phyloP scores from a whole-genome alignment of 2,329 filamentous ascomycete species.

The Harringtonia lauricola region DNA sequence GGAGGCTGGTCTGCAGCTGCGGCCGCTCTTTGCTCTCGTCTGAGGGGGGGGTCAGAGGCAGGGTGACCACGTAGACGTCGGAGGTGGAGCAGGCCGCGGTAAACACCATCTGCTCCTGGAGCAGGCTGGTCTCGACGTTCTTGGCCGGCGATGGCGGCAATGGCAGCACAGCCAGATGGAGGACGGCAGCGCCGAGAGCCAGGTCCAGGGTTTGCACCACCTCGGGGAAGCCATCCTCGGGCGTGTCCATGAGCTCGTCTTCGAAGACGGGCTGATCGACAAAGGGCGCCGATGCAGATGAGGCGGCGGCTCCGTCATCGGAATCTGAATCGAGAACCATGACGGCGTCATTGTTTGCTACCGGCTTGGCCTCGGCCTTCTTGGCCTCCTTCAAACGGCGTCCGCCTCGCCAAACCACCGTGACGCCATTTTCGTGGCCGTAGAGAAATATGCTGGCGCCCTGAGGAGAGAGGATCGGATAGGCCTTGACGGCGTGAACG shows the following conservation, averaged over 20 bases:
- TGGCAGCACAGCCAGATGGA: slow-evolving; percentile 45
- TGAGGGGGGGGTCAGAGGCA: slow-evolving; percentile 52
- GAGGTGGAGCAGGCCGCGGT: slow-evolving; percentile 47
- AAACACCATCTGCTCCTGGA: slow-evolving; percentile 50
- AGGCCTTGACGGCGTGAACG: slow-evolving; percentile 47
- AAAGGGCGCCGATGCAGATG: slow-evolving; percentile 19
- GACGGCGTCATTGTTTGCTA: slow-evolving; percentile 32
- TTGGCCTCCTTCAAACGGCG: slow-evolving; percentile 40
- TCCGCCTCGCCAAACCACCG: slow-evolving; percentile 51
- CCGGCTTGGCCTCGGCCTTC: slow-evolving; percentile 15
- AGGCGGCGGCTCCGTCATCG: slow-evolving; percentile 33
- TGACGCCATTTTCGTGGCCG: slow-evolving; percentile 52
- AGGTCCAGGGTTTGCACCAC: slow-evolving; percentile 51
- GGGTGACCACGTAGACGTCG: slow-evolving; percentile 44
- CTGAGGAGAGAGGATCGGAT: slow-evolving; percentile 50
- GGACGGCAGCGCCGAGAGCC: slow-evolving; percentile 42
- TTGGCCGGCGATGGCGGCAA: slow-evolving; percentile 35
- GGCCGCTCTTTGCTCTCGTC: slow-evolving; percentile 44
- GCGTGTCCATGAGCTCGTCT: slow-evolving; percentile 24
- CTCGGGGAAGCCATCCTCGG: slow-evolving; percentile 39
- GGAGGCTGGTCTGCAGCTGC: slow-evolving; percentile 38
- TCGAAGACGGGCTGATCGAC: slow-evolving; percentile 50
- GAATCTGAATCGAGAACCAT: slow-evolving; percentile 53
- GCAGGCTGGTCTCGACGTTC: slow-evolving; percentile 36
- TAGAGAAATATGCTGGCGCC: slow-evolving; percentile 53